Percentiles rank a stretch among this genome's conserved stretches.
Evolutionary conservation across 306 rosid species (phyloP).

Genomic region (Cucumis hystrix): DNA sequence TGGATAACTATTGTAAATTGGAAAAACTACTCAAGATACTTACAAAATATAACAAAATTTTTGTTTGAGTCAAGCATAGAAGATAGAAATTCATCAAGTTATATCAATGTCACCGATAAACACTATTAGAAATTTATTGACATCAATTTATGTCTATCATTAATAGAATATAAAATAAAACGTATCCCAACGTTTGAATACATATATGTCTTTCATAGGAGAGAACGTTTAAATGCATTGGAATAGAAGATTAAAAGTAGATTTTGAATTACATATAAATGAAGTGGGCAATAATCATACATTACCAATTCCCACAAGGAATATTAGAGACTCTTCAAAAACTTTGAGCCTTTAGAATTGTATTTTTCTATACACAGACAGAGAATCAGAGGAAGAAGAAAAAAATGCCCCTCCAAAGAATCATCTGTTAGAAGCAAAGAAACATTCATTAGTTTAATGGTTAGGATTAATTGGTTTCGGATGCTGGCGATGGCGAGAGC

Average conservation of each 20-base stretch:
- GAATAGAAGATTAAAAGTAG: no score
- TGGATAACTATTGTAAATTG: no score
- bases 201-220: no score
- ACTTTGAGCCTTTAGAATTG: not conserved
- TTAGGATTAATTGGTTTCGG: constrained; percentile 36
- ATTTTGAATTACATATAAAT: not conserved
- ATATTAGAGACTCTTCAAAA: constrained; percentile 47
- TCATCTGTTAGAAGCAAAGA: not conserved
- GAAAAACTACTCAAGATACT: no score
- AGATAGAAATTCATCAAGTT: no score
- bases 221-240: not conserved
- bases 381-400: not conserved
- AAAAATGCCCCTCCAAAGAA: not conserved
- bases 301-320: not conserved
- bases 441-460: not conserved
- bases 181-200: no score
- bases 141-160: no score
- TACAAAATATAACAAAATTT: no score
- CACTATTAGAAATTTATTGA: no score
- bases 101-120: no score
- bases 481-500: constrained; percentile 31
- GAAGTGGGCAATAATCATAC: not conserved
- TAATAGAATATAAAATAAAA: no score
- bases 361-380: not conserved
- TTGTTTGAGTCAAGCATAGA: no score